Evolutionary conservation across 2,329 filamentous ascomycete genomes (phyloP), one percentile per base, ranked within the genome.

Genomic region (Trichoderma oligosporum): DNA sequence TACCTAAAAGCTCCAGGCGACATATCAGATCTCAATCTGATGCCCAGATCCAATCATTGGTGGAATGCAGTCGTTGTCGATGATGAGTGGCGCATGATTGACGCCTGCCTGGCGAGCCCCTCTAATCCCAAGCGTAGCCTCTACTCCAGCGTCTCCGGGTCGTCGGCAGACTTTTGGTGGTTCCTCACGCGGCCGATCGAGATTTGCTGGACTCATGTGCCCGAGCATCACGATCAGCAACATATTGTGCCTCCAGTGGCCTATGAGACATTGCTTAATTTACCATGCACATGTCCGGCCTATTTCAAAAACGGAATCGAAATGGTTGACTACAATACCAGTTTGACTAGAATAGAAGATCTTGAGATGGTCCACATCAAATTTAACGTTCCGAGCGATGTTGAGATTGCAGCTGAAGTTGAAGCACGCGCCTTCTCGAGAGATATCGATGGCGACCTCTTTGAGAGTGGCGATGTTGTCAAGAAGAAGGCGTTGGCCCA

Each of bases 61-160:
- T 99, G 94, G 94, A 99, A 99, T 65, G 86, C 91, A 0, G 90
- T 97, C 16, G 76, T 97, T 33, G 86, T 97, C 7, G 94, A 99
- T 70, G 87, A 89, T 20, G 91, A 97, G 73, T 99, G 94, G 94
- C 88, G 94, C 49, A 88, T 97, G 63, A 90, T 99, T 76, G 94
- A 99, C 71, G 94, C 91, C 70, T 95, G 91, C 33, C 78, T 99
- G 46, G 91, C 94, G 4, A 92, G 88, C 61, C 92, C 93, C 11
- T 96, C 93, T 0, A 91, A 97, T 66, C 93, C 94, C 8, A 85
- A 83, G 57, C 83, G 95, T 46, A 79, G 77, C 14, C 77, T 85
- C 29, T 97, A 95, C 73, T 95, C 91, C 12, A 89, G 82, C 64
- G 81, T 82, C 24, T 82, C 82, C 58, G 83, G 79, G 59, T 82